Percentiles rank a stretch among this genome's conserved stretches.
Conservation (phyloP, 2,329 filamentous ascomycete species). For the Sporothrix sp. region DNA sequence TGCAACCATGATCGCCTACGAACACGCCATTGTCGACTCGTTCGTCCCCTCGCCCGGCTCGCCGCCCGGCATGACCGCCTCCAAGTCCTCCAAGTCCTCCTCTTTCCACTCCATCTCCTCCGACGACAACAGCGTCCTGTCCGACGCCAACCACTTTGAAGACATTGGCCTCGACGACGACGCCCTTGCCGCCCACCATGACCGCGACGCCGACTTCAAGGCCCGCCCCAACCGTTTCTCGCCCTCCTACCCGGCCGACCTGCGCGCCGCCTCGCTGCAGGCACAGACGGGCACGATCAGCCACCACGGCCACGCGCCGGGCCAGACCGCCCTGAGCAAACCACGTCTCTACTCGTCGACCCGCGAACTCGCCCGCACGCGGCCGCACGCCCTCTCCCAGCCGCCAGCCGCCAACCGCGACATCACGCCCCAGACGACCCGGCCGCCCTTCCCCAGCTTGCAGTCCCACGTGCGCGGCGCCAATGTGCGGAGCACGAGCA, state of each 20-base stretch:
- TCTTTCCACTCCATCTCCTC: constrained; percentile 74
- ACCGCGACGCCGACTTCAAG: constrained; percentile 30
- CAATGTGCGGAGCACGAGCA: constrained; percentile 44
- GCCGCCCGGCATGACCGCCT: constrained; percentile 67
- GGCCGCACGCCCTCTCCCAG: constrained; percentile 18
- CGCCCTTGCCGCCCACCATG: constrained; percentile 24
- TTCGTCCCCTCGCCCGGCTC: constrained; percentile 47
- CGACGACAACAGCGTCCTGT: constrained; percentile 59
- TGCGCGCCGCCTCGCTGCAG: constrained; percentile 27
- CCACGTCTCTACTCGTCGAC: constrained; percentile 21
- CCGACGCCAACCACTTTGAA: constrained; percentile 78
- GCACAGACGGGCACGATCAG: constrained; percentile 5
- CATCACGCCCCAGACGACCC: constrained; percentile 26
- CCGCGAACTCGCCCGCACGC: constrained; percentile 24
- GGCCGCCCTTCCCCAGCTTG: constrained; percentile 37
- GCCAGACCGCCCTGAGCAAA: not conserved
- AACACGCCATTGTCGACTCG: constrained; percentile 30
- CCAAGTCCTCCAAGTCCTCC: constrained; percentile 84
- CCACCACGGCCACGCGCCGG: not conserved
- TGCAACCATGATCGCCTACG: constrained; percentile 31
- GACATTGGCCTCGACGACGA: constrained; percentile 78
- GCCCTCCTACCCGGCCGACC: constrained; percentile 34
- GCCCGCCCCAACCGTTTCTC: constrained; percentile 39
- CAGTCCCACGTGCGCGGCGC: constrained; percentile 36
- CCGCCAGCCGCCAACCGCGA: constrained; percentile 21